Base-by-base conservation (phyloP, 768 basidiomycete species). In the Phylloporus arenicola region DNA sequence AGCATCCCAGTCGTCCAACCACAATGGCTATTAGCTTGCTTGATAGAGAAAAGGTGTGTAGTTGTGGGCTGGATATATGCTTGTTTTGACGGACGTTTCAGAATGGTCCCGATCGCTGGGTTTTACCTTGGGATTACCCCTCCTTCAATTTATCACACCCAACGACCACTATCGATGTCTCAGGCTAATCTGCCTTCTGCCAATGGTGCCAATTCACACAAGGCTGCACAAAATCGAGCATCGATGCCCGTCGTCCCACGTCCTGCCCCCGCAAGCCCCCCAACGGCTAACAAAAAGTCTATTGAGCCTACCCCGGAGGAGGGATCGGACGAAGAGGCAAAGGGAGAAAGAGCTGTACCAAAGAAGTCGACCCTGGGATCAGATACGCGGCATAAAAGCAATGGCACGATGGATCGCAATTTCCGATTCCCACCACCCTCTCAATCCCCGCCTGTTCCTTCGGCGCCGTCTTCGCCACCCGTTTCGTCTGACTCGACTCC, bases 1-100 rank as follows among this genome's bases (percentile, higher is more conserved):
- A 93, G 89, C 50, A 91, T 98, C 51, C 96, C 96, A 0, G 83
- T 98, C 45, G 92, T 98, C 2, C 88, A 92, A 54, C 95, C 95
- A 2, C 84, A 88, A 41, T 98, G 96, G 95, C 78, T 98, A 56
- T 65, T 97, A 29, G 92, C 95, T 0, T 97, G 95, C 63, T 80
- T 86, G 45, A 67, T 80, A 0, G 90, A 95, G 64, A 84, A 85
- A 62, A 88, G 85, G 92, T 92, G 55, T 54, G 83, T 67, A 20
- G 6, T 10, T 9, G 35, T 44, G 53, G 46, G 17, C 35, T 29
- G n/a, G 4, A 12, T 54, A 27, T 24, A 19, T 39, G 43, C 27
- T 39, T 48, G 19, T 53, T 45, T 19, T 37, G 30, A 12, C 47
- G 31, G 47, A 37, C 39, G 37, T n/a, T 44, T 31, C 50, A 91